These are phyloP conservation scores for Fomitopsis pulvina DNA, from an alignment of 768 basidiomycete species.

Conservation along the genomic window DNA sequence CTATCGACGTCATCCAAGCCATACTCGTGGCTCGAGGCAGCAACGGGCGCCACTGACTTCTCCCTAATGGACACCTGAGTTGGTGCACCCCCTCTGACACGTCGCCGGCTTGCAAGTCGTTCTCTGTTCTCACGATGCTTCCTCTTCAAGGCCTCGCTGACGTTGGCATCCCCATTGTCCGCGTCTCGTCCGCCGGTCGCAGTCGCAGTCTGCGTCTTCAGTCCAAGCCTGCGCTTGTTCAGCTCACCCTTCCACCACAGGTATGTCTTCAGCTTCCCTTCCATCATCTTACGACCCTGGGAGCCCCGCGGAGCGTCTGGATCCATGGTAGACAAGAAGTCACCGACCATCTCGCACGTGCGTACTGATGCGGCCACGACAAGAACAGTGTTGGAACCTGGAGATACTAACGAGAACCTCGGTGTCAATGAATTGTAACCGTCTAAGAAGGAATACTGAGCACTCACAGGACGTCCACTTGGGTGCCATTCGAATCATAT, in stretches of 20 bases:
- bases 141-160: conserved; percentile 72
- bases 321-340: conserved; percentile 71
- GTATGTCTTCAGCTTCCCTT: conserved; percentile 62
- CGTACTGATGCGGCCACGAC: conserved; percentile 83
- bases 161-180: conserved; percentile 26
- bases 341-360: conserved; percentile 66
- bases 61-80: conserved; percentile 4
- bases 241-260: conserved; percentile 74
- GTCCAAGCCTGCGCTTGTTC: conserved; percentile 30
- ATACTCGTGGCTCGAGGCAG: conserved; percentile 2
- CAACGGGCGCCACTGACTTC: conserved; percentile 13
- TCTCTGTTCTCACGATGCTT: conserved; percentile 65
- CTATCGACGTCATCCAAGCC: conserved; percentile 39
- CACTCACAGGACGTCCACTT: conserved; percentile 17
- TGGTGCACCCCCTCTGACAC: conserved; percentile 70
- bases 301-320: conserved; percentile 47
- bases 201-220: conserved; percentile 22
- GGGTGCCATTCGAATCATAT: conserved; percentile 60
- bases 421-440: background rate
- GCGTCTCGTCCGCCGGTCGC: conserved; percentile 14
- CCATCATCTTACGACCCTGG: conserved; percentile 75
- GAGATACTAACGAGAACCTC: conserved; percentile 19
- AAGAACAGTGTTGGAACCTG: conserved; percentile 70
- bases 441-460: background rate
- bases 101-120: conserved; percentile 55